These are phyloP conservation scores for Amaranthus palmeri DNA, from an alignment of 148 eudicot species.

Conservation along the genomic window DNA sequence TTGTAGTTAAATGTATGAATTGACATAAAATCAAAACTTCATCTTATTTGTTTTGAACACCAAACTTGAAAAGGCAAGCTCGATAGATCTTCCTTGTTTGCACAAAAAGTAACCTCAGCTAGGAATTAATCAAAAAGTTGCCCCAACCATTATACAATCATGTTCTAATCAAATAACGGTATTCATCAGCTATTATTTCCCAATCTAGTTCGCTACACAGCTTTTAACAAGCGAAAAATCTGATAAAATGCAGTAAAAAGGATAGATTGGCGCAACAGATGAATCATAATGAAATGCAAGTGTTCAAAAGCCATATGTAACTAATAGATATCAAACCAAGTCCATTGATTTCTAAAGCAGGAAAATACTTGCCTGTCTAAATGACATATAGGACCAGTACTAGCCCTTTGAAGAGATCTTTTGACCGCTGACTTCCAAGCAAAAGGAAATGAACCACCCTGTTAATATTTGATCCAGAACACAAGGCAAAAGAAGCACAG, in stretches of 20 bases:
- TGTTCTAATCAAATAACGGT: too few relatives aligned
- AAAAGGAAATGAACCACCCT: constrained; percentile 99
- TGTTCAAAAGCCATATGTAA: not conserved
- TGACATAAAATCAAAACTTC: not conserved
- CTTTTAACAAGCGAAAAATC: too few relatives aligned
- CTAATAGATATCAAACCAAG: not conserved
- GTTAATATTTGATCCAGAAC: constrained; percentile 9
- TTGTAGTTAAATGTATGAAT: not conserved
- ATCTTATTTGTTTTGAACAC: not conserved
- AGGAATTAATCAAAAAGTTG: too few relatives aligned
- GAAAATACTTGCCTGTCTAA: constrained; percentile 61
- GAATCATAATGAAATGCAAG: too few relatives aligned
- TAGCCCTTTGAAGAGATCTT: constrained; percentile 65
- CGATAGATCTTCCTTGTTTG: not conserved
- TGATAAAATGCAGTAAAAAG: too few relatives aligned
- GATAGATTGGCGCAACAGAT: too few relatives aligned
- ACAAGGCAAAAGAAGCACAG: not conserved
- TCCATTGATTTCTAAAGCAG: not conserved
- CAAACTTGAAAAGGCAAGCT: not conserved
- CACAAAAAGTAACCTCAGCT: not conserved
- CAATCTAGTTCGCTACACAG: too few relatives aligned
- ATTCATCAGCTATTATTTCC: too few relatives aligned
- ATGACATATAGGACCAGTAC: constrained; percentile 42
- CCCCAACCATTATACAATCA: too few relatives aligned
- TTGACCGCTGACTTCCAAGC: constrained; percentile 91